Evolutionary conservation across 768 basidiomycete species (phyloP).

Genomic region (Mycena alexandri): DNA sequence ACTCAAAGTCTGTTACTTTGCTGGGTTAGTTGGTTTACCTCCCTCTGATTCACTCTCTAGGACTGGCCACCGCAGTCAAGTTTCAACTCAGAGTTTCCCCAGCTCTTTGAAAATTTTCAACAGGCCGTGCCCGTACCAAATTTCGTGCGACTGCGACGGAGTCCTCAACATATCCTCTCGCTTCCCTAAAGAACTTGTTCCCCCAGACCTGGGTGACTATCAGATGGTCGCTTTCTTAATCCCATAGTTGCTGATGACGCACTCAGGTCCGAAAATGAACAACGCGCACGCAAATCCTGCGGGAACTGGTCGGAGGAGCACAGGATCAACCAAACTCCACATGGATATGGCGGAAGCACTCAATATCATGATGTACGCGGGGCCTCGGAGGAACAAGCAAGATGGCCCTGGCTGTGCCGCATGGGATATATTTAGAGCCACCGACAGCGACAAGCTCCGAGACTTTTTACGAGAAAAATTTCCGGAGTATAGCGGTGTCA

Average conservation of each 20-base stretch:
- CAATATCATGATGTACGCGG: conserved; percentile 88
- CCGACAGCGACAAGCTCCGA: conserved; percentile 83
- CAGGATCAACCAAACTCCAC: conserved; percentile 91
- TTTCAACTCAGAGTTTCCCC: conserved; percentile 86
- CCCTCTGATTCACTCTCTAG: conserved; percentile 79
- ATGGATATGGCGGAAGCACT: conserved; percentile 96
- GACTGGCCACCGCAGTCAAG: conserved; percentile 94
- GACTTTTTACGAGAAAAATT: conserved; percentile 77
- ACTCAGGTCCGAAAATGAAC: conserved; percentile 93
- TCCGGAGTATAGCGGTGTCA: conserved; percentile 60
- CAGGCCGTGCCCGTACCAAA: conserved; percentile 87
- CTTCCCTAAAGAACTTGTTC: conserved; percentile 77
- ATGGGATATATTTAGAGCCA: conserved; percentile 91
- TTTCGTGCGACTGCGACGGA: conserved; percentile 89
- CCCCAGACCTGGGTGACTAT: conserved; percentile 79
- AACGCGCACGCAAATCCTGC: conserved; percentile 83
- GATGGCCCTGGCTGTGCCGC: conserved; percentile 85
- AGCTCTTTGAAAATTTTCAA: conserved; percentile 87
- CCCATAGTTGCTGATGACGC: background rate
- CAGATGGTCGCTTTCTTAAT: background rate
- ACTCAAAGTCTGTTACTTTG: conserved; percentile 80
- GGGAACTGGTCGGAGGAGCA: conserved; percentile 51
- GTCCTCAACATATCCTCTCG: conserved; percentile 90
- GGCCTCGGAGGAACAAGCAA: conserved; percentile 64
- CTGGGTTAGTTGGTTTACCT: conserved; percentile 75